Conservation (phyloP, 164 flowering plant species). For the Magnolia sinica region DNA sequence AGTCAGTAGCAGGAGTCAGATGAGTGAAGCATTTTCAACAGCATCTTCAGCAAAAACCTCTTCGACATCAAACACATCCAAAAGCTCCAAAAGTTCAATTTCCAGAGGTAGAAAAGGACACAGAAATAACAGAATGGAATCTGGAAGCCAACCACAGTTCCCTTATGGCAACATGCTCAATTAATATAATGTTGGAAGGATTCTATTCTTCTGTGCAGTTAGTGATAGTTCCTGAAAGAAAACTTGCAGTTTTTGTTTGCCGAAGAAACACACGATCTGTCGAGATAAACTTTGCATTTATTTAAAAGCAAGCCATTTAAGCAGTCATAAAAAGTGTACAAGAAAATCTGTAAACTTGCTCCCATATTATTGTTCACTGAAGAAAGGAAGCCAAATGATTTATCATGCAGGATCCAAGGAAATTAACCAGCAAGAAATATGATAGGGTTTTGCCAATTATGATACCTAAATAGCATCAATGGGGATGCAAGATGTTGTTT, state of each 20-base stretch:
- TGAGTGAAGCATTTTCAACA: conserved; percentile 12
- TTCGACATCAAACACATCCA: conserved; percentile 15
- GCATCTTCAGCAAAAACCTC: conserved; percentile 16
- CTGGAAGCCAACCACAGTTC: conserved; percentile 9
- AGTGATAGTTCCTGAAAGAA: conserved; percentile 1
- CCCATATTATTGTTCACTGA: not conserved
- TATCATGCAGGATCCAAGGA: not conserved
- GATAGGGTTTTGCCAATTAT: not conserved
- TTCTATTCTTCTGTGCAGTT: not conserved
- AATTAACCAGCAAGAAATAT: not conserved
- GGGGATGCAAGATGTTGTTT: not conserved
- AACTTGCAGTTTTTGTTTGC: too few species aligned
- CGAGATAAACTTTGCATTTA: not conserved
- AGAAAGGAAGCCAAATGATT: not conserved
- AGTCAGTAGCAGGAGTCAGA: conserved; percentile 12
- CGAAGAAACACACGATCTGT: not conserved
- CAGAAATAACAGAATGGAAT: conserved; percentile 12
- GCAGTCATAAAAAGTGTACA: not conserved
- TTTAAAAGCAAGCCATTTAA: not conserved
- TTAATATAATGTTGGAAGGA: conserved; percentile 2
- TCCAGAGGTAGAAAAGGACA: conserved; percentile 7
- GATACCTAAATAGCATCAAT: not conserved
- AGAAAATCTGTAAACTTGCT: not conserved
- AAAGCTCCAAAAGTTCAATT: conserved; percentile 5
- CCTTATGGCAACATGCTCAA: conserved; percentile 19